Percentiles rank a stretch among this genome's conserved stretches.
These are phyloP conservation scores for Sporothrix inflata DNA, from an alignment of 2,329 filamentous ascomycete genomes.

Conservation along the genomic window DNA sequence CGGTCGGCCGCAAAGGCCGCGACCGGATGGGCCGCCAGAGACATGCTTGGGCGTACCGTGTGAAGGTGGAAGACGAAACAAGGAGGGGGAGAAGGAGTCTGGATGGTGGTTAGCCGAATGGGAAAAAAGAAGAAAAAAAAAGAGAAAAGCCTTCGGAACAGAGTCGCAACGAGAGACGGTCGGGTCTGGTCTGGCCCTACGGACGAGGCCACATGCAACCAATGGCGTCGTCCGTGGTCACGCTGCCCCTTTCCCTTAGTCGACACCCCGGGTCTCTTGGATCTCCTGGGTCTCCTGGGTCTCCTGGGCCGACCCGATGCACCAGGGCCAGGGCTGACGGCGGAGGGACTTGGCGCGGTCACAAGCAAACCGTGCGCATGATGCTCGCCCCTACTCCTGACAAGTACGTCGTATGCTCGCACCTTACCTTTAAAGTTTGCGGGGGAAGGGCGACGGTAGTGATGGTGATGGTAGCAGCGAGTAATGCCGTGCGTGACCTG, in stretches of 20 bases:
- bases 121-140: neutral
- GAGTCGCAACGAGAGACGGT: neutral
- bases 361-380: constrained; percentile 14
- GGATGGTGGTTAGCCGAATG: neutral
- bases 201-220: neutral
- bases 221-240: neutral
- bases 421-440: neutral
- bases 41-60: neutral
- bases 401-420: neutral
- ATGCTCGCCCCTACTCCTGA: neutral
- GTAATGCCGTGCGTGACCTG: neutral
- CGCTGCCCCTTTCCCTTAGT: neutral
- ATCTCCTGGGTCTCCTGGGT: neutral
- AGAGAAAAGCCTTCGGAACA: neutral
- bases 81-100: neutral
- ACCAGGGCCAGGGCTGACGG: neutral
- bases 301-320: constrained; percentile 15
- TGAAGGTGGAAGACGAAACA: neutral
- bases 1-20: constrained; percentile 1
- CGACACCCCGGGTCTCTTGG: neutral
- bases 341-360: neutral
- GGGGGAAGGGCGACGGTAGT: neutral
- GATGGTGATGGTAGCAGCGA: neutral
- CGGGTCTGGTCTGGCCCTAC: neutral
- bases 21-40: neutral